phyloP scores from a whole-genome alignment of 129 eudicot genomes.

The Scalesia atractyloides region DNA sequence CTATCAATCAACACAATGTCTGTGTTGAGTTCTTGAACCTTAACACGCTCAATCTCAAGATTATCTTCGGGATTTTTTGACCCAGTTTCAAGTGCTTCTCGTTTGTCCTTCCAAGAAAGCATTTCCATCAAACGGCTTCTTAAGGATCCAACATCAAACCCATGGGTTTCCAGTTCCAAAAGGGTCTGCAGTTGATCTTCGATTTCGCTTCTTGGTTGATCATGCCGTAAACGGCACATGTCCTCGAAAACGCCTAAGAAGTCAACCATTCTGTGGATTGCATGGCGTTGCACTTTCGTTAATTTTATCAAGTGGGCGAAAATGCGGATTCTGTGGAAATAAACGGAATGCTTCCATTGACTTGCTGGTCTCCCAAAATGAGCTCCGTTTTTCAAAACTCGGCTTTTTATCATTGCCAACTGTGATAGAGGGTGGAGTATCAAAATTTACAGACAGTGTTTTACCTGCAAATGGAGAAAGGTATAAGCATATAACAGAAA shows the following conservation, averaged over 20 bases:
- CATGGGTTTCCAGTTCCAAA: constrained; percentile 63
- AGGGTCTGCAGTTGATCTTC: constrained; percentile 58
- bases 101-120: constrained; percentile 40
- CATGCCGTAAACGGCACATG: constrained; percentile 34
- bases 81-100: constrained; percentile 25
- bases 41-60: constrained; percentile 11
- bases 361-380: constrained; percentile 57
- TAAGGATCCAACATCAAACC: constrained; percentile 55
- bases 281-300: constrained; percentile 60
- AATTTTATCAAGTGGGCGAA: constrained; percentile 41
- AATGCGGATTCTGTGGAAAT: constrained; percentile 82
- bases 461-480: constrained; percentile 8
- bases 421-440: neutral
- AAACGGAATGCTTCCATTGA: constrained; percentile 57
- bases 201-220: constrained; percentile 33
- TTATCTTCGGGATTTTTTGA: constrained; percentile 15
- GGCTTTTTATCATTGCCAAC: constrained; percentile 17
- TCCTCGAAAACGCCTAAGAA: constrained; percentile 54
- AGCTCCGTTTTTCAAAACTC: constrained; percentile 59
- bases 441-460: constrained; percentile 9
- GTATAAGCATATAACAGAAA: neutral
- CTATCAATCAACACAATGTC: constrained; percentile 47
- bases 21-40: constrained; percentile 24
- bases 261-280: constrained; percentile 65
- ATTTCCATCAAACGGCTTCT: constrained; percentile 43